These are phyloP conservation scores for Neofusicoccum sp. DNA, from an alignment of 2,329 filamentous ascomycete species.

Conservation along the genomic window DNA sequence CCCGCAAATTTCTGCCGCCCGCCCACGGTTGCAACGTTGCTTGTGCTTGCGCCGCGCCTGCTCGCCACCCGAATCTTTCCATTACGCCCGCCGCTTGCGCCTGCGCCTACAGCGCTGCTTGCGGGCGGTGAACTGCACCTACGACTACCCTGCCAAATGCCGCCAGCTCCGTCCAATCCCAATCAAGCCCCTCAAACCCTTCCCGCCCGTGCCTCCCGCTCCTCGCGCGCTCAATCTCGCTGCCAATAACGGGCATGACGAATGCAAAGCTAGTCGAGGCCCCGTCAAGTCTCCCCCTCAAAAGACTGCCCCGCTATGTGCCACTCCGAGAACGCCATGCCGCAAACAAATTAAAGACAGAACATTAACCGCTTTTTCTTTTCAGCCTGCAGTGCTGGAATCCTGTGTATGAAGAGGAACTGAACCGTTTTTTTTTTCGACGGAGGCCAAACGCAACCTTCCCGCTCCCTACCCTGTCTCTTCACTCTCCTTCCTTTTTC, in stretches of 20 bases:
- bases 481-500: conserved; percentile 4
- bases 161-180: too few species aligned
- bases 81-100: too few species aligned
- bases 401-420: background rate
- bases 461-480: background rate
- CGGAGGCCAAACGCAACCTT: background rate
- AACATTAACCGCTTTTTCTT: conserved; percentile 10
- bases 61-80: too few species aligned
- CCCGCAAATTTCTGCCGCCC: too few species aligned
- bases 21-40: too few species aligned
- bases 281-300: background rate
- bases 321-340: conserved; percentile 14
- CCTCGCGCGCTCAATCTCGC: background rate
- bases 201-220: background rate
- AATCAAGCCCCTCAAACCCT: background rate
- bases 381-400: background rate
- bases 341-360: background rate
- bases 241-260: background rate
- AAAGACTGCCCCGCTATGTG: conserved; percentile 19
- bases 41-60: too few species aligned
- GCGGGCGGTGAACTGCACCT: too few species aligned
- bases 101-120: too few species aligned
- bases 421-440: background rate
- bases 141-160: too few species aligned
- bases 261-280: too few species aligned